phyloP scores from a whole-genome alignment of 1,139 yeast species.

The Hemisphaericaspora lyxosophila region DNA sequence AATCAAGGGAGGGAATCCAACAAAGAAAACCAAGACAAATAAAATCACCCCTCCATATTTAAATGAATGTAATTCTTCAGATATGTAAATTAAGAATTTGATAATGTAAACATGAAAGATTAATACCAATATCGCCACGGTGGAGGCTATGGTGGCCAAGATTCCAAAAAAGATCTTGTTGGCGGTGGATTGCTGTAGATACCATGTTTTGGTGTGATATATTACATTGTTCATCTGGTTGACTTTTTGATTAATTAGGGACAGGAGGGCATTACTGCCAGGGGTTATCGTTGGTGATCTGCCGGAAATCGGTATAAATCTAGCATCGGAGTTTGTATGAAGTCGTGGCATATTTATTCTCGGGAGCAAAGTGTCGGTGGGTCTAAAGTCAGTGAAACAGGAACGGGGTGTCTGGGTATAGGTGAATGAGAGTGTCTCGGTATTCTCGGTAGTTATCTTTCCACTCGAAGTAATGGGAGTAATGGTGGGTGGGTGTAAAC shows the following conservation, averaged over 20 bases:
- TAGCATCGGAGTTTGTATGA: conserved; percentile 2
- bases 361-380: too few species aligned
- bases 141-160: conserved; percentile 16
- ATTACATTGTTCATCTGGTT: not conserved
- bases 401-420: too few species aligned
- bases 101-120: conserved; percentile 52
- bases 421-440: too few species aligned
- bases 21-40: conserved; percentile 42
- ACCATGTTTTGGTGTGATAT: conserved; percentile 19
- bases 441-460: too few species aligned
- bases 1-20: conserved; percentile 80
- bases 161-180: conserved; percentile 16
- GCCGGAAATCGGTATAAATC: not conserved
- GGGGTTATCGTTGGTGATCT: not conserved
- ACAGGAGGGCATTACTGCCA: not conserved
- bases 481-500: too few species aligned
- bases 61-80: conserved; percentile 47
- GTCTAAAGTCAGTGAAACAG: too few species aligned
- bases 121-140: conserved; percentile 31
- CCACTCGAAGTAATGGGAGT: too few species aligned
- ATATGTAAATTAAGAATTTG: conserved; percentile 40
- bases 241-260: not conserved
- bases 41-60: conserved; percentile 55
- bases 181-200: conserved; percentile 17
- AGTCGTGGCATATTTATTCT: conserved; percentile 5